Base-by-base conservation (phyloP, 345 rosid species). In the Ailanthus altissimus region DNA sequence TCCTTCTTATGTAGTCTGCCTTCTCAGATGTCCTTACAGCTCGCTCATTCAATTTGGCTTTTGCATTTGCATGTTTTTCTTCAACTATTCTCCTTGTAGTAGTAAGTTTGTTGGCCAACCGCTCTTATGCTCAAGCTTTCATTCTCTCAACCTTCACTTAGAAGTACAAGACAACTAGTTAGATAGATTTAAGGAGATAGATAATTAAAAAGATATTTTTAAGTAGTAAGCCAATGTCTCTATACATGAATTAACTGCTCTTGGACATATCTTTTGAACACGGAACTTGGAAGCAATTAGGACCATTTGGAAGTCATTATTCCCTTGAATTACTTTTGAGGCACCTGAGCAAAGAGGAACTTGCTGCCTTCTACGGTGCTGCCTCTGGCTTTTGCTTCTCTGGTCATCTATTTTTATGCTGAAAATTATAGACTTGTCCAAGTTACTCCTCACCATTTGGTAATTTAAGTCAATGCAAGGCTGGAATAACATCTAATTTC, bases 81-180 rank as follows among this genome's bases (percentile, higher is more conserved):
- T 93, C 97, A 0, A 93, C 98, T 82, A 88, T 79, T 87, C 98
- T 90, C 80, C 88, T 85, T 0, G 97, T 86, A 2, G 97, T 84
- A 0, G 97, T 90, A 18, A 96, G 76, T 76, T 92, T 93, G 79
- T 89, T 96, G 0, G 90, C 75, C 26, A 89, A 45, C 78, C 76
- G 87, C 78, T 96, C 99, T 72, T 93, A 90, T 0, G 94, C 98
- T n/a, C 98, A 88, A 32, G 93, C 92, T 86, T 89, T 96, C 85
- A 89, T 45, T 80, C 97, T 90, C 81, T 89, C 99, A 0, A 94
- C 97, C 81, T 90, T 90, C 81, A 82, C 97, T 97, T 94, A 66
- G 16, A 65, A 16, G 71, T 25, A 50, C 4, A 43, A 73, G 46
- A 60, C 50, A 56, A 26, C 4, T 54, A 38, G 14, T 73, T 23